These are phyloP conservation scores for Dacryopinax spathularia DNA, from an alignment of 768 basidiomycete species.

Conservation along the genomic window DNA sequence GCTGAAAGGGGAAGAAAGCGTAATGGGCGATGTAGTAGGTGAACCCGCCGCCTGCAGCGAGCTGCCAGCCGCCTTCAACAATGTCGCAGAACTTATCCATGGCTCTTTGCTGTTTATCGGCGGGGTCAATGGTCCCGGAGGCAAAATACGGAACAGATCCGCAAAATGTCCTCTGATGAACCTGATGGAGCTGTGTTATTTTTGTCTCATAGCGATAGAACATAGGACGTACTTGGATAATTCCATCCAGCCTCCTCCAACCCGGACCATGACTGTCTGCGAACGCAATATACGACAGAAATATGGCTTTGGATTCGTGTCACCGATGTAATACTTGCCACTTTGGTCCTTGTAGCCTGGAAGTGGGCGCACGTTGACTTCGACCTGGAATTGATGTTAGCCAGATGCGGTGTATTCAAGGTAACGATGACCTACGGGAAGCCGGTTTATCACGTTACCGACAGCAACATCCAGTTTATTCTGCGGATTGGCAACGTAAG, in stretches of 20 bases:
- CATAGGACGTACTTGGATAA: constrained; percentile 56
- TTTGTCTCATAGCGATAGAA: neutral
- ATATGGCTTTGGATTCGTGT: constrained; percentile 76
- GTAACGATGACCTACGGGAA: constrained; percentile 40
- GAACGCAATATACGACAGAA: constrained; percentile 84
- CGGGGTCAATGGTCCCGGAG: constrained; percentile 33
- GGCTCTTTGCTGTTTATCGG: constrained; percentile 46
- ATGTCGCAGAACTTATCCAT: constrained; percentile 69
- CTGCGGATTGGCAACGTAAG: constrained; percentile 77
- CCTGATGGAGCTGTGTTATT: constrained; percentile 28
- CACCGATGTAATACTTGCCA: constrained; percentile 93
- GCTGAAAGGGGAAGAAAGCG: constrained; percentile 46
- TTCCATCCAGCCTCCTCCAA: constrained; percentile 90
- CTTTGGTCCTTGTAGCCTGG: constrained; percentile 78
- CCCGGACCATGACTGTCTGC: constrained; percentile 90
- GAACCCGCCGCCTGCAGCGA: constrained; percentile 37
- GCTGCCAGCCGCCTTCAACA: constrained; percentile 41
- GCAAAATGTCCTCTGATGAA: constrained; percentile 81
- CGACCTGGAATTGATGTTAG: constrained; percentile 37
- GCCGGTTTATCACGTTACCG: constrained; percentile 77
- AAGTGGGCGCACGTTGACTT: constrained; percentile 53
- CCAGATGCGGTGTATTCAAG: neutral
- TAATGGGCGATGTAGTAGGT: constrained; percentile 47
- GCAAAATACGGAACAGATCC: constrained; percentile 59
- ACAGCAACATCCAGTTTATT: constrained; percentile 86